Evolutionary conservation across 2,329 filamentous ascomycete genomes (phyloP), one percentile per base, ranked within the genome.

Genomic region (Cadophora malorum): DNA sequence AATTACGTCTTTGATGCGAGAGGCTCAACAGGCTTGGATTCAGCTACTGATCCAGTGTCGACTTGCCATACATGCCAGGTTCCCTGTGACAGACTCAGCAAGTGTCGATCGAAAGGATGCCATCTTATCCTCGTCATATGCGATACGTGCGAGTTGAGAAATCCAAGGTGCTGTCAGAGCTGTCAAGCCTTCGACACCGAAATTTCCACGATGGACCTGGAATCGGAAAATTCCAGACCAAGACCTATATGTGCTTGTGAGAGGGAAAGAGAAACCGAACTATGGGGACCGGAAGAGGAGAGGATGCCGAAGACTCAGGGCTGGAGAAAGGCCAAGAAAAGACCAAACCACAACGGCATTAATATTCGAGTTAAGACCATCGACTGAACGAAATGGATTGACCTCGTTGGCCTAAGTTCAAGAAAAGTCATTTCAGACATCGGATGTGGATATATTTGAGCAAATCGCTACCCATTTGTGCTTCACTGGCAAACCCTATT

Each of bases 1-100:
- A 78, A 78, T 33, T 78, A 76, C 60, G 77, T 78, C 9, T 78
- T 78, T 69, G 77, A 78, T 70, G 76, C 75, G 1, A 72, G 77
- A 67, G 77, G 77, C 3, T 76, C 75, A 1, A 73, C 69, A 8
- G 73, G 74, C 1, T 33, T 77, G 25, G 56, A 50, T 12, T 38
- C 28, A 19, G 35, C 28, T 7, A 45, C 31, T 4, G 69, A 75
- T 25, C 73, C 73, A n/a, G 75, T 78, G 10, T 73, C 76, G 5
- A 72, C 47, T 8, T 78, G 77, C 60, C 77, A 78, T 65, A 52
- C 62, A 2, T 78, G 77, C 61, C 62, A 60, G 9, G 68, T 8
- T 6, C 52, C 66, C 3, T 71, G 70, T 21, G 75, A 75, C 59
- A 72, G 71, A 33, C 60, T 78, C 67, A 74, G 75, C 61, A 78